Evolutionary conservation across 495 filamentous ascomycete genomes (phyloP).

Genomic region (Umbilicaria muhlenbergii): DNA sequence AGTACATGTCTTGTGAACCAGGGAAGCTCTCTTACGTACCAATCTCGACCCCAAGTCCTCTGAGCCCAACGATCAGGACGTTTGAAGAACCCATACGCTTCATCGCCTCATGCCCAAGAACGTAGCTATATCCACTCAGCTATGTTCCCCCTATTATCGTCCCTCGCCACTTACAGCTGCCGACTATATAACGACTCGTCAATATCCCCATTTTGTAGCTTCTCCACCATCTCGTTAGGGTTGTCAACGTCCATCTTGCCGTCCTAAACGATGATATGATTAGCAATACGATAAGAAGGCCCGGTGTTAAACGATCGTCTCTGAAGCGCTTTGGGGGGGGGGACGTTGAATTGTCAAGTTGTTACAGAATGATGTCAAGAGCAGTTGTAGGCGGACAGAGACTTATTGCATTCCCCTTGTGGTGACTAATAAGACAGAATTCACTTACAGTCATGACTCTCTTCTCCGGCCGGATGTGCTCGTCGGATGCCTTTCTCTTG

Average conservation of each 20-base stretch:
- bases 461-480: constrained; percentile 61
- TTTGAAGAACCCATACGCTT: constrained; percentile 97
- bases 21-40: constrained; percentile 25
- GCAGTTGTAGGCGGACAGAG: background rate
- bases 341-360: too few species aligned
- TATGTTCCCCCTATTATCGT: background rate
- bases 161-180: constrained; percentile 48
- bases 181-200: constrained; percentile 96
- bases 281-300: background rate
- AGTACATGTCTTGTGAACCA: background rate
- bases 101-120: constrained; percentile 98
- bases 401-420: too few species aligned
- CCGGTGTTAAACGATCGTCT: too few species aligned
- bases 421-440: background rate
- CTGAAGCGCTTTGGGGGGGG: too few species aligned
- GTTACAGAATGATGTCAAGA: too few species aligned
- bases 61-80: constrained; percentile 80
- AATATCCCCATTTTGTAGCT: constrained; percentile 58
- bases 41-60: constrained; percentile 93
- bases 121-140: constrained; percentile 39
- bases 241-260: constrained; percentile 74
- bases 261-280: constrained; percentile 26
- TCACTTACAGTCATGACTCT: constrained; percentile 68
- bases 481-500: constrained; percentile 75
- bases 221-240: constrained; percentile 35